Evolutionary conservation across 1,284 basidiomycete genomes (phyloP).

Genomic region (Mycosarcoma maydis): DNA sequence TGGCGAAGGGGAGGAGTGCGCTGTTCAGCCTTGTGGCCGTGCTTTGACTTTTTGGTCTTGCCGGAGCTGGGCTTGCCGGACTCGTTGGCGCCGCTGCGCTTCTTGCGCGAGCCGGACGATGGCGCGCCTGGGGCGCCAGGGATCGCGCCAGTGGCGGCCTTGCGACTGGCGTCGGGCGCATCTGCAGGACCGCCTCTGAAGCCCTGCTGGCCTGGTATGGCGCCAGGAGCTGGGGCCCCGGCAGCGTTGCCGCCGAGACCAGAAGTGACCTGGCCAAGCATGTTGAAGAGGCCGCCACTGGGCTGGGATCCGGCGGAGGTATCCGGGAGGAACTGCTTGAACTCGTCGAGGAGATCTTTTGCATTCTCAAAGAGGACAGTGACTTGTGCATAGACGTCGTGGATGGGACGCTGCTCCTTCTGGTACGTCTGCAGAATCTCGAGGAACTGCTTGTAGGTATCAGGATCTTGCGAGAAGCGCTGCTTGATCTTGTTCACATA

Average conservation of each 20-base stretch:
- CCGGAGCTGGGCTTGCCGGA: slow-evolving; percentile 33
- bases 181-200: slow-evolving; percentile 56
- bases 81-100: slow-evolving; percentile 53
- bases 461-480: slow-evolving; percentile 87
- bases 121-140: slow-evolving; percentile 55
- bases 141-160: slow-evolving; percentile 74
- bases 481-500: slow-evolving; percentile 99
- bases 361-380: slow-evolving; percentile 90
- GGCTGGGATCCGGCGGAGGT: slow-evolving; percentile 57
- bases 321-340: slow-evolving; percentile 94
- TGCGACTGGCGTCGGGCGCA: slow-evolving; percentile 69
- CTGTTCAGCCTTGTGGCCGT: slow-evolving; percentile 54
- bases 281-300: slow-evolving; percentile 67
- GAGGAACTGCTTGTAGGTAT: slow-evolving; percentile 97
- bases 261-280: slow-evolving; percentile 67
- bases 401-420: slow-evolving; percentile 87
- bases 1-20: slow-evolving; percentile 45
- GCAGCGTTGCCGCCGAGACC: slow-evolving; percentile 43
- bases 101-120: slow-evolving; percentile 43
- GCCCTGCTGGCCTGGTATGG: slow-evolving; percentile 25
- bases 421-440: slow-evolving; percentile 98
- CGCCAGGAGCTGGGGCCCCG: slow-evolving; percentile 28
- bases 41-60: slow-evolving; percentile 63
- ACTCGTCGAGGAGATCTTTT: slow-evolving; percentile 90
- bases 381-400: slow-evolving; percentile 93